A percentile compares a stretch with the other conserved stretches of the same genome.
phyloP scores from a whole-genome alignment of 208 protist species.

The Leishmania braziliensis region DNA sequence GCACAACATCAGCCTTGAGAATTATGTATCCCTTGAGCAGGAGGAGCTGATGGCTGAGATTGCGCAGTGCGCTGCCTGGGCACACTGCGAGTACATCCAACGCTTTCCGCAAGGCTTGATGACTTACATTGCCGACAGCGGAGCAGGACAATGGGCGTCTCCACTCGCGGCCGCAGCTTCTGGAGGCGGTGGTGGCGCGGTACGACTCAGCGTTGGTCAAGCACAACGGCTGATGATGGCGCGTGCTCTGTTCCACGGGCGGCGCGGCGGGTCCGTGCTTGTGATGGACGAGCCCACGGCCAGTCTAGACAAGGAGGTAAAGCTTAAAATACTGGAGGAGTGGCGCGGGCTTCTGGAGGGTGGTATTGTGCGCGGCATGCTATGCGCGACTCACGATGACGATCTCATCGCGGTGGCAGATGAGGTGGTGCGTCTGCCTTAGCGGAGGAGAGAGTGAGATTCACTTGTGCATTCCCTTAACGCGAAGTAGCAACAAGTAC shows the following conservation, averaged over 20 bases:
- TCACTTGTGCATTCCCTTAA: not conserved
- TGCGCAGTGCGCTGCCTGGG: conserved; percentile 42
- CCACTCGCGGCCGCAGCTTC: conserved; percentile 16
- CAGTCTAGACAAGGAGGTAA: conserved; percentile 59
- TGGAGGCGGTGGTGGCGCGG: conserved; percentile 22
- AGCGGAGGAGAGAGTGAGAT: not conserved
- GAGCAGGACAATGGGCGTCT: conserved; percentile 25
- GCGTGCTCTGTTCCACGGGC: conserved; percentile 63
- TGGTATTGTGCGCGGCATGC: conserved; percentile 42
- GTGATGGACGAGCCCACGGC: conserved; percentile 84
- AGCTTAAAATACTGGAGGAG: conserved; percentile 44
- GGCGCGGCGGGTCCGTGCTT: conserved; percentile 48
- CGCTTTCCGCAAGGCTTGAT: conserved; percentile 66
- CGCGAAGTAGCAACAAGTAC: not conserved
- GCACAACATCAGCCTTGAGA: conserved; percentile 79
- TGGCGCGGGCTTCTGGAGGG: conserved; percentile 49
- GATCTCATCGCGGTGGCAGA: conserved; percentile 60
- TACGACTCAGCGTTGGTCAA: conserved; percentile 74
- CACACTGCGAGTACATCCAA: conserved; percentile 62
- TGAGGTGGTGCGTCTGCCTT: conserved; percentile 45
- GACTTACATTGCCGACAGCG: conserved; percentile 51
- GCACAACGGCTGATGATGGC: conserved; percentile 80
- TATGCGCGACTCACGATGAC: conserved; percentile 72
- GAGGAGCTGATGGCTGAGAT: conserved; percentile 39
- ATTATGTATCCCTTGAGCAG: conserved; percentile 53